phyloP scores from a whole-genome alignment of 768 basidiomycete genomes.

The Sistotremastrum niveocremeum region DNA sequence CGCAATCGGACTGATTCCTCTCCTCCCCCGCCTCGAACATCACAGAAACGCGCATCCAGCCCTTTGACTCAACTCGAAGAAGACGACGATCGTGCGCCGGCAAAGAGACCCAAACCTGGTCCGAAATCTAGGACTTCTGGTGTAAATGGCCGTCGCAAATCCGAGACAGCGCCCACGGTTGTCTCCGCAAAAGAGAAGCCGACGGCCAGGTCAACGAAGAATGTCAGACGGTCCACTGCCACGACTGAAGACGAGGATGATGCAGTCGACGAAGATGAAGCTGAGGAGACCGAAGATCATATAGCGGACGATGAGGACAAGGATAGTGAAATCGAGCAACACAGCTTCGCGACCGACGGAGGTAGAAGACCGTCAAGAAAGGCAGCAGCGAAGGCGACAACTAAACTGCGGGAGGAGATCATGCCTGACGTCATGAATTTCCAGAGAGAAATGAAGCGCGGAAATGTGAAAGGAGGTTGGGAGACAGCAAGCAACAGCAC shows the following conservation, averaged over 20 bases:
- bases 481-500: slow-evolving; percentile 9
- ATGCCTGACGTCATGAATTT: slow-evolving; percentile 70
- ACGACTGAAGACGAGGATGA: not conserved
- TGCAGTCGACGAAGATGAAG: slow-evolving; percentile 14
- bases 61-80: too few species aligned
- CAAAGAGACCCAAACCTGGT: too few species aligned
- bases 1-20: too few species aligned
- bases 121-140: too few species aligned
- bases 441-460: slow-evolving; percentile 47
- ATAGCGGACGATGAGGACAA: not conserved
- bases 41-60: too few species aligned
- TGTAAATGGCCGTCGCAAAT: too few species aligned
- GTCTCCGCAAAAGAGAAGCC: not conserved
- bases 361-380: slow-evolving; percentile 16
- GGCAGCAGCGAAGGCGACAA: slow-evolving; percentile 40
- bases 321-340: not conserved
- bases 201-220: not conserved
- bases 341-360: not conserved
- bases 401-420: slow-evolving; percentile 33
- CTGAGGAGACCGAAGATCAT: not conserved
- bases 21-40: too few species aligned
- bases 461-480: slow-evolving; percentile 14
- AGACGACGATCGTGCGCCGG: too few species aligned
- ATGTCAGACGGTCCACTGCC: not conserved
- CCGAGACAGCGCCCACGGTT: too few species aligned